Percentiles rank a stretch among this genome's conserved stretches.
These are phyloP conservation scores for Arachnomyces sp. DNA, from an alignment of 2,329 filamentous ascomycete genomes.

Conservation along the genomic window DNA sequence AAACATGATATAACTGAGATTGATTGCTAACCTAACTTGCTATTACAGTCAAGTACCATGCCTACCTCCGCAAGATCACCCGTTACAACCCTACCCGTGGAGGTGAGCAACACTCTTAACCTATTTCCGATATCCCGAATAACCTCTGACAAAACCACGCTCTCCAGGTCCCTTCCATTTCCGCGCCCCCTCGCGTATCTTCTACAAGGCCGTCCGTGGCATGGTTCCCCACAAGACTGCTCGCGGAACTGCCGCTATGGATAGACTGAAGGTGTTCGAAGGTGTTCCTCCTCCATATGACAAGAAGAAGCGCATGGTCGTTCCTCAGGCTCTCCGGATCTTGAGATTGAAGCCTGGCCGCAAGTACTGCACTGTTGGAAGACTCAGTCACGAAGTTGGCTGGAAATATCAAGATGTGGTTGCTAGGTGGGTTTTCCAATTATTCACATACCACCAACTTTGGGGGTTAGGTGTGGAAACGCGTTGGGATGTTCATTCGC, in stretches of 20 bases:
- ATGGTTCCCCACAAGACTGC: slow-evolving; percentile 99
- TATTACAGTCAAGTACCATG: slow-evolving; percentile 94
- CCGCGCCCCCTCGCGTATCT: slow-evolving; percentile 97
- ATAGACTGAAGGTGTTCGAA: slow-evolving; percentile 99
- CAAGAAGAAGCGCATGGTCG: slow-evolving; percentile 99
- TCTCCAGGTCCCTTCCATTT: slow-evolving; percentile 92
- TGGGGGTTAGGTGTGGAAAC: background rate
- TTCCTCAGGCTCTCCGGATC: slow-evolving; percentile 94
- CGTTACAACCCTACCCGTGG: slow-evolving; percentile 99
- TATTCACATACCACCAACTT: slow-evolving; percentile 3
- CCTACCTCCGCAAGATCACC: slow-evolving; percentile 99
- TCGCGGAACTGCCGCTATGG: slow-evolving; percentile 89
- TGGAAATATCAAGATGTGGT: slow-evolving; percentile 99
- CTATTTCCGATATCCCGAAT: background rate
- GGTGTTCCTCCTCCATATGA: slow-evolving; percentile 98
- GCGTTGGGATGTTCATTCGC: slow-evolving; percentile 10
- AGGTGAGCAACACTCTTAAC: slow-evolving; percentile 54
- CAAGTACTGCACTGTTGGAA: slow-evolving; percentile 99
- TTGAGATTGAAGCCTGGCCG: slow-evolving; percentile 96
- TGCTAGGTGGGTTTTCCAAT: slow-evolving; percentile 66
- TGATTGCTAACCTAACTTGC: slow-evolving; percentile 10
- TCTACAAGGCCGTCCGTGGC: slow-evolving; percentile 99
- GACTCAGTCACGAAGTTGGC: slow-evolving; percentile 97
- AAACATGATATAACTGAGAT: slow-evolving; percentile 39
- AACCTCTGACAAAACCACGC: slow-evolving; percentile 10